Evolutionary conservation across 768 basidiomycete species (phyloP).

Genomic region (Daedalea quercina): DNA sequence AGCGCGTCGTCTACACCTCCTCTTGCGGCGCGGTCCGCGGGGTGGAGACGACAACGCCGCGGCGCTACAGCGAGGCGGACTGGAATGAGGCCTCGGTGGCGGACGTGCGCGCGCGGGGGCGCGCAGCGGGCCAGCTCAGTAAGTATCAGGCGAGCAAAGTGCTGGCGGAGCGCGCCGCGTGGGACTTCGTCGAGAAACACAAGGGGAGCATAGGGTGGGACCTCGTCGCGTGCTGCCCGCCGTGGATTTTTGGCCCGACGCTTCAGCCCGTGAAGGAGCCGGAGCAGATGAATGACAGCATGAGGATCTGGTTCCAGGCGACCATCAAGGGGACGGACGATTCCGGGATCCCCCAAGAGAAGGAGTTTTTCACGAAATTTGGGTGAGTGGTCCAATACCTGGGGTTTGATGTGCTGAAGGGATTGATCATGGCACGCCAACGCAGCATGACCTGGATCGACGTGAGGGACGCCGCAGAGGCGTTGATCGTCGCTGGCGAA

Average conservation of each 20-base stretch:
- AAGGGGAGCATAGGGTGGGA: conserved; percentile 25
- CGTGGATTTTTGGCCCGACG: conserved; percentile 21
- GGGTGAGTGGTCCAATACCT: not conserved
- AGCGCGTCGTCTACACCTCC: conserved; percentile 66
- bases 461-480: conserved; percentile 28
- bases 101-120: conserved; percentile 23
- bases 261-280: conserved; percentile 15
- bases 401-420: not conserved
- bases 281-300: conserved; percentile 33
- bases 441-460: conserved; percentile 22
- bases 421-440: too few relatives aligned
- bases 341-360: not conserved
- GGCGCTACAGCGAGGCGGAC: conserved; percentile 40
- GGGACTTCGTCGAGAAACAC: conserved; percentile 12
- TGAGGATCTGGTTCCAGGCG: conserved; percentile 26
- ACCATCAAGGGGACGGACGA: conserved; percentile 15
- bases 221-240: conserved; percentile 30
- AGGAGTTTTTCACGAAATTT: not conserved
- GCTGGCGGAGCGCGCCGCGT: conserved; percentile 41
- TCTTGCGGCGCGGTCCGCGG: conserved; percentile 48
- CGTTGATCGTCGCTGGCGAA: conserved; percentile 24
- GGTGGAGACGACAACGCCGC: not conserved
- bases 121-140: conserved; percentile 20
- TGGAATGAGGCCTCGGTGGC: conserved; percentile 29
- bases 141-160: conserved; percentile 63